Base-by-base conservation (phyloP, 2,329 filamentous ascomycete species). In the Lachnellula willkommii region DNA sequence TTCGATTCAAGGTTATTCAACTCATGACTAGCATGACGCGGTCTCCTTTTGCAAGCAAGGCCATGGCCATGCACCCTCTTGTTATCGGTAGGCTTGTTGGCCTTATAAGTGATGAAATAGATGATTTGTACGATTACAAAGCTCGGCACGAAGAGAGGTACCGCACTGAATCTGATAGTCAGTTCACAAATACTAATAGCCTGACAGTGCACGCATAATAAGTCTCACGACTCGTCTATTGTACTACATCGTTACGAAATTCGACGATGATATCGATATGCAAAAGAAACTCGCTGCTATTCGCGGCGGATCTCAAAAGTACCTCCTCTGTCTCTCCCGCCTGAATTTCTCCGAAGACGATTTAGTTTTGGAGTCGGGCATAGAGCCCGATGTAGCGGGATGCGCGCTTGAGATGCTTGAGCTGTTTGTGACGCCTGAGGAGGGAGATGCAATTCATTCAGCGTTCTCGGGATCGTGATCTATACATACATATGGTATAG, bases 281-380 rank as follows among this genome's bases (percentile, higher is more conserved):
- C 80, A 84, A 49, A 79, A 81, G 49, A 95, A 93, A 69, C 76
- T 96, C 5, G 78, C 80, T 0, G 80, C 81, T 8, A 81, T 89
- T 0, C 79, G 83, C 5, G 89, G 90, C 3, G 89, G 86, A 0
- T 82, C 83, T 51, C 90, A 96, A 66, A 90, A 91, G 52, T 93
- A 95, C 66, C 76, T 95, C 1, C 81, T 96, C 9, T 84, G 84
- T 2, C 75, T 99, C 46, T 91, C 90, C 0, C 76, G 93, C 43
- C 74, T 97, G n/a, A 90, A 89, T 0, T 96, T 96, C 69, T 86
- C 84, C 5, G 83, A 85, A 22, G 90, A 95, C 59, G 87, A 90
- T 32, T 71, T 89, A 8, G 80, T 94, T 11, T 78, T 95, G 28
- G 91, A 96, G 71, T 77, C 78, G 1, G 86, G 86, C 0, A 87